Percentiles rank a stretch among this genome's conserved stretches.
phyloP scores from a whole-genome alignment of 768 basidiomycete species.

The Baorangia bicolor region DNA sequence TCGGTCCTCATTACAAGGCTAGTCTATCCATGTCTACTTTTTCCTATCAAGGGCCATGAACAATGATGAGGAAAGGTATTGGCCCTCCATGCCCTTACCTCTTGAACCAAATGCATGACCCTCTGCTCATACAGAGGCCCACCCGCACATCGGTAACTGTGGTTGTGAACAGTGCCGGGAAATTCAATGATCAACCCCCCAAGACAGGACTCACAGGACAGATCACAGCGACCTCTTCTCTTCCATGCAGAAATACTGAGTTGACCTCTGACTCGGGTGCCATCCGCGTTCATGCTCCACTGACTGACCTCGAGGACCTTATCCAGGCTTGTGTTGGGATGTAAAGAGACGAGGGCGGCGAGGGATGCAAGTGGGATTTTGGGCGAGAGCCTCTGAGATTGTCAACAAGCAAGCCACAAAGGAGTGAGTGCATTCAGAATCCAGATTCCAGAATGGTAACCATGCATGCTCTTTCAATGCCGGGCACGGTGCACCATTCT shows the following conservation, averaged over 20 bases:
- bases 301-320: conserved; percentile 57
- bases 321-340: conserved; percentile 50
- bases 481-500: no score
- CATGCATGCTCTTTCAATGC: no score
- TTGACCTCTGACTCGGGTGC: conserved; percentile 50
- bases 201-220: conserved; percentile 84
- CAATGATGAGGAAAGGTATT: neutral
- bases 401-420: no score
- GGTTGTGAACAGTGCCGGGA: neutral
- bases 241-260: conserved; percentile 52
- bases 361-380: conserved; percentile 50
- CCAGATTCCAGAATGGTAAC: no score
- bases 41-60: neutral
- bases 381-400: no score
- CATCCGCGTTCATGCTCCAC: conserved; percentile 85
- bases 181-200: conserved; percentile 67
- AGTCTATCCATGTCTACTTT: neutral
- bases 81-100: neutral
- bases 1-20: neutral
- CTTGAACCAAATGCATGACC: neutral
- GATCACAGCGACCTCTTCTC: conserved; percentile 78
- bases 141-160: no score
- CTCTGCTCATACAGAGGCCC: neutral
- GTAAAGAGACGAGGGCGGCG: conserved; percentile 48
- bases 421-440: no score